Base-by-base conservation (phyloP, 2,329 filamentous ascomycete genomes). In the Paraphoma sp. region DNA sequence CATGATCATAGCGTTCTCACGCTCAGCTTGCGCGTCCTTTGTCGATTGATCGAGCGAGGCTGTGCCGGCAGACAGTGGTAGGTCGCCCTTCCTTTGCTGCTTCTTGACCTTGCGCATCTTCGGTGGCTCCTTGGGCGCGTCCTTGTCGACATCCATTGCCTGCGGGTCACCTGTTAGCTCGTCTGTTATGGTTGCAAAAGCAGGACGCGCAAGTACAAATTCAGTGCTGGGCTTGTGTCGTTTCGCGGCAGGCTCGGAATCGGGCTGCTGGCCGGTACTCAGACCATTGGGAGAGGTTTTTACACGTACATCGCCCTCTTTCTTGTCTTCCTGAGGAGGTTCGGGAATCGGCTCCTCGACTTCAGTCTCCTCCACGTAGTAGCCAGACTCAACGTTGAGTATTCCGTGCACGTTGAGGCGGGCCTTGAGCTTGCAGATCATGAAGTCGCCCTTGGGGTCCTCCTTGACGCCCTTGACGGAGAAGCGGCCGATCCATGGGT, bases 381-480 rank as follows among this genome's bases (percentile, higher is more conserved):
- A 99, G 59, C 93, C 95, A 62, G 89, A 93, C 83, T 99, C 95
- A 38, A 99, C 90, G 76, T 98, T 98, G 65, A 99, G 84, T 57
- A 99, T 87, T 78, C 95, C 95, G 82, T 98, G 93, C 63, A 98
- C 87, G 82, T 99, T 99, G 54, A 99, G 87, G 63, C 95, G 89
- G 46, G 95, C 94, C 87, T 98, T 98, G 61, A 99, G 89, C 84
- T 99, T 99, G 89, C 95, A 99, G 73, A 98, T 96, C 94, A 99
- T 98, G 79, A 98, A 99, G 77, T 98, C 95, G 58, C 96, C 92
- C 76, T 95, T 93, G 65, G 89, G 86, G 74, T 96, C 92, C 41
- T 92, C 90, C 86, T 97, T 93, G 74, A 99, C 94, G 45, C 91
- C 91, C 87, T 99, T 99, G 78, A 99, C 93, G 42, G 93, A 97